Conservation (phyloP, 2,329 filamentous ascomycete genomes). For the Nemania diffusa region DNA sequence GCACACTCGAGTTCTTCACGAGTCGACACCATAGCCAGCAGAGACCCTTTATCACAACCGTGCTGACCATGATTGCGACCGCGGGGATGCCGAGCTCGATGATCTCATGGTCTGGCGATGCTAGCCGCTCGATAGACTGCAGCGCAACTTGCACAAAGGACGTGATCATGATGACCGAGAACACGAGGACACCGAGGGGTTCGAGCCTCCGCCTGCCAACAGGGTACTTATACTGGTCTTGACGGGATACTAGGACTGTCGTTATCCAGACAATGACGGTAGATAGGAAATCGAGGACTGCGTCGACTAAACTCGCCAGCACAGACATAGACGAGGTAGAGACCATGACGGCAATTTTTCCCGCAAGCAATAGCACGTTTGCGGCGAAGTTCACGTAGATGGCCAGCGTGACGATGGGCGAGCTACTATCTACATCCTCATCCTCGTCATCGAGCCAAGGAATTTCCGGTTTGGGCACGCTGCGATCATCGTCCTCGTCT, state of each 20-base stretch:
- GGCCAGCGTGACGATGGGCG: constrained; percentile 82
- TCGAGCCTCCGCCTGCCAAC: constrained; percentile 81
- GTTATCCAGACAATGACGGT: constrained; percentile 85
- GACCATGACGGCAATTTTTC: constrained; percentile 81
- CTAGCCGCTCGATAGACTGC: constrained; percentile 73
- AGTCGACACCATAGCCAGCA: constrained; percentile 91
- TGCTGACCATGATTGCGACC: constrained; percentile 81
- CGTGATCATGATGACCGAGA: constrained; percentile 87
- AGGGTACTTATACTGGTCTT: constrained; percentile 80
- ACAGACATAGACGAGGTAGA: constrained; percentile 85
- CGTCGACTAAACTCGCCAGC: constrained; percentile 81
- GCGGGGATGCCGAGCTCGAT: constrained; percentile 79
- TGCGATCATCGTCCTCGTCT: constrained; percentile 54
- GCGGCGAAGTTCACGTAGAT: constrained; percentile 88
- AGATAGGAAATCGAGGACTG: constrained; percentile 81
- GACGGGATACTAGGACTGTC: constrained; percentile 76
- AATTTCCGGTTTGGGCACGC: constrained; percentile 62
- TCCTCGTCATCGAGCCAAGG: constrained; percentile 75
- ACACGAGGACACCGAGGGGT: constrained; percentile 82
- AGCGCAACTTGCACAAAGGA: constrained; percentile 83
- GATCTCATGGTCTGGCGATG: constrained; percentile 69
- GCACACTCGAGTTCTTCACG: constrained; percentile 86
- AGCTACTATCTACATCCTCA: constrained; percentile 75
- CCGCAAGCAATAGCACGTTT: constrained; percentile 77
- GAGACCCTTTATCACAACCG: constrained; percentile 81